Base-by-base conservation (phyloP, 1,139 yeast species). In the Pichia terricola region DNA sequence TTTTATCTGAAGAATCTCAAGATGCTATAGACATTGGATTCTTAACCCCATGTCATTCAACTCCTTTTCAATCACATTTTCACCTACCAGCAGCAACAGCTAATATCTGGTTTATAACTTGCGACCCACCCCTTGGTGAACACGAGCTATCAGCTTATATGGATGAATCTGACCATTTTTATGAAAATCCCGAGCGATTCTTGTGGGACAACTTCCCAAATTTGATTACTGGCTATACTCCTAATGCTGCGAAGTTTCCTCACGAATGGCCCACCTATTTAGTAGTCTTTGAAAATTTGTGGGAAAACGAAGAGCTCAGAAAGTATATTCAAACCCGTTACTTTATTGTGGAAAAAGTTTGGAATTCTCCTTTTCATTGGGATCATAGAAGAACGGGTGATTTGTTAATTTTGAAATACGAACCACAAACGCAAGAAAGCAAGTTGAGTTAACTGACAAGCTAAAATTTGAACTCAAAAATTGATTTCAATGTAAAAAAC, bases 21-120 rank as follows among this genome's bases (percentile, higher is more conserved):
- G 34, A 28, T 4, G 6, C 39, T 5, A 51, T 62, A 0, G 72
- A 83, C 3, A 66, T 88, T 37, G 95, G 95, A 1, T 82, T 91
- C 52, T 61, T 94, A 25, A 86, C 89, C 59, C 98, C 99, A 0
- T 94, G 98, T 56, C 98, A 94, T 61, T 89, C 97, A 0, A 89
- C 97, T 0, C 98, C 98, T 3, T 86, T 95, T 82, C 96, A 87
- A 57, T 77, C 94, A 34, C 79, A 83, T 56, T 63, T 94, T 38
- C 96, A 88, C 56, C 64, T 83, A 27, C 61, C 66, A 6, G 72
- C 70, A 22, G 61, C 76, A 4, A 59, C 63, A 4, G 62, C 65
- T 7, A 63, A 59, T 25, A 49, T 77, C 3, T 85, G 96, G 95
- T 81, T 82, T 48, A 67, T 94, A 36, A 79, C 95, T 0, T 94